phyloP scores from a whole-genome alignment of 225 moss, liverwort and hornwort species.

The Pseudoscleropodium purum region DNA sequence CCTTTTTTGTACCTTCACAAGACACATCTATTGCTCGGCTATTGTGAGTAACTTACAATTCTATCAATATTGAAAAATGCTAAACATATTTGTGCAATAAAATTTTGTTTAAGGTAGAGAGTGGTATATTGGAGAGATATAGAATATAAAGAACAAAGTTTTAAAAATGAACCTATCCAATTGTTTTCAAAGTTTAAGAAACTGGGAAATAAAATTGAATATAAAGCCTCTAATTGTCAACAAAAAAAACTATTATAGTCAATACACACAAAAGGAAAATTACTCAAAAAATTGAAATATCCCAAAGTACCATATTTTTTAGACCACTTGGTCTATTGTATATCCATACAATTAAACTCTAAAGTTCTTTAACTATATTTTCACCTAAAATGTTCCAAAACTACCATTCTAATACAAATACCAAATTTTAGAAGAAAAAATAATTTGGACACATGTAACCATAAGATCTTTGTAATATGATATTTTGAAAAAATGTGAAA shows the following conservation, averaged over 20 bases:
- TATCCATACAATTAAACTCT: background rate
- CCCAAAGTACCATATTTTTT: background rate
- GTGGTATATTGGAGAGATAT: background rate
- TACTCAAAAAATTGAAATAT: background rate
- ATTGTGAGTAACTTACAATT: no score
- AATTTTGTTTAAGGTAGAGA: background rate
- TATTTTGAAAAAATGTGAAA: no score
- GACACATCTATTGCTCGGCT: no score
- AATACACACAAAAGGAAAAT: background rate
- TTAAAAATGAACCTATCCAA: rapidly evolving
- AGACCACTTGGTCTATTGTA: background rate
- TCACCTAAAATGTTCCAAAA: no score
- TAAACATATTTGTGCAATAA: background rate
- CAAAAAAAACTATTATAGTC: background rate
- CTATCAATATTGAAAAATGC: background rate
- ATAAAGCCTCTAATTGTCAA: background rate
- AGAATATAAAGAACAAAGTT: background rate
- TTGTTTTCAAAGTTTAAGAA: background rate
- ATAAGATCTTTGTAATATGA: no score
- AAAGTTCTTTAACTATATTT: no score
- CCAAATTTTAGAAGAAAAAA: no score
- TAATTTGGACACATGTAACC: no score
- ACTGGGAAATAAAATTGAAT: background rate
- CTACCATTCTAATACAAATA: no score
- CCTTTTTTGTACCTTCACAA: no score